Conservation (phyloP, 345 rosid genomes). For the Rhizophora apiculata region DNA sequence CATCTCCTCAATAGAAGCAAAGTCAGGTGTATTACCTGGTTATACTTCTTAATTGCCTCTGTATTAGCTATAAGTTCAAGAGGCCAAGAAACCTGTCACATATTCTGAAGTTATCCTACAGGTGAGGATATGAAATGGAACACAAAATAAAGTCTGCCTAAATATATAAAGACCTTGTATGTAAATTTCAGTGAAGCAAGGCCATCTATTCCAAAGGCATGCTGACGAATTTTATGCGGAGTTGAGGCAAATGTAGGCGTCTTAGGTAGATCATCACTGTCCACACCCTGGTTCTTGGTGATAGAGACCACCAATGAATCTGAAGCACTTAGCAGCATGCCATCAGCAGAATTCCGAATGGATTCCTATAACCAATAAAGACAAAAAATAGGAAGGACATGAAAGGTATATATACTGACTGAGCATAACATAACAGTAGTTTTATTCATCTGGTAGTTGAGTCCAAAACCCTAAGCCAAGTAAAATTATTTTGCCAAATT, state of each 20-base stretch:
- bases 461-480: slow-evolving; percentile 5
- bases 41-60: slow-evolving; percentile 91
- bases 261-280: slow-evolving; percentile 52
- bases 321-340: slow-evolving; percentile 68
- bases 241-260: slow-evolving; percentile 41
- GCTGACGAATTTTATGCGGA: slow-evolving; percentile 42
- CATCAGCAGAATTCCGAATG: slow-evolving; percentile 89
- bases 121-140: slow-evolving; percentile 13
- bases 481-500: slow-evolving; percentile 1
- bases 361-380: slow-evolving; percentile 63
- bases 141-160: slow-evolving; percentile 11
- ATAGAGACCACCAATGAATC: slow-evolving; percentile 77
- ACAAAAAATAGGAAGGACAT: slow-evolving; percentile 2
- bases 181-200: slow-evolving; percentile 77
- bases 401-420: neutral
- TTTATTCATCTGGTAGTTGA: neutral
- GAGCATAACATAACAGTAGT: neutral
- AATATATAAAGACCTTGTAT: slow-evolving; percentile 55
- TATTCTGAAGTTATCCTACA: slow-evolving; percentile 10
- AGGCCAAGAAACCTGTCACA: slow-evolving; percentile 89
- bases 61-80: slow-evolving; percentile 89
- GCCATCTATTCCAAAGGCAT: slow-evolving; percentile 67
- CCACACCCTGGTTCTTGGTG: slow-evolving; percentile 46
- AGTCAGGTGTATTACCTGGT: slow-evolving; percentile 55
- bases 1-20: slow-evolving; percentile 19